A percentile compares a stretch with the other conserved stretches of the same genome.
Conservation (phyloP, 2,329 filamentous ascomycete species). For the Amylocarpus encephaloides region DNA sequence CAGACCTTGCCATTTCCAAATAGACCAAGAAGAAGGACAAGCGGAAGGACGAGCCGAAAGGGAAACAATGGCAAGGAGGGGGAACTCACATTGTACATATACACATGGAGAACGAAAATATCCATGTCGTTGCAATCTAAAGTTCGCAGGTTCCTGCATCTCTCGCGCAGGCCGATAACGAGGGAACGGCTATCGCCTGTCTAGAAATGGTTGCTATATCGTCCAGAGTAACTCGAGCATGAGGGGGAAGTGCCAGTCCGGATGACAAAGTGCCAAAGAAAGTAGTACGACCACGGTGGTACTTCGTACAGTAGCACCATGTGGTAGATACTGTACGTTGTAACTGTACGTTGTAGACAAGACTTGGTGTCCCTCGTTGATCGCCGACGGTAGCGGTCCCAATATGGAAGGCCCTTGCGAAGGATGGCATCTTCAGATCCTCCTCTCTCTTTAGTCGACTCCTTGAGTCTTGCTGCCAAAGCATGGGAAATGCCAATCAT, state of each 20-base stretch:
- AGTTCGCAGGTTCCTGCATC: not conserved
- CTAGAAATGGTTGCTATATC: conserved; percentile 1
- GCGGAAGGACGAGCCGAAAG: too few relatives aligned
- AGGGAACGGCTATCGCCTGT: not conserved
- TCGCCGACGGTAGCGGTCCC: not conserved
- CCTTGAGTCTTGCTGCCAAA: too few relatives aligned
- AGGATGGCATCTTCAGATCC: not conserved
- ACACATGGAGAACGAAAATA: not conserved
- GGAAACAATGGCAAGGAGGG: not conserved
- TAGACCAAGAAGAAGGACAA: not conserved
- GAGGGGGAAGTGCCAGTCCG: not conserved
- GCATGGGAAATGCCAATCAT: not conserved
- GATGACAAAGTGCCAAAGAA: not conserved
- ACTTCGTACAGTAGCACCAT: not conserved
- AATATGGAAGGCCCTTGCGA: conserved; percentile 5
- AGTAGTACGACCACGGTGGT: not conserved
- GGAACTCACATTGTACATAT: conserved; percentile 1
- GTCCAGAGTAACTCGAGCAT: not conserved
- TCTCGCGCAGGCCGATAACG: not conserved
- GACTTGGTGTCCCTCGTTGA: too few relatives aligned
- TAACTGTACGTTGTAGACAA: not conserved
- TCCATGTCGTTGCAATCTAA: conserved; percentile 1
- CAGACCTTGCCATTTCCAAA: not conserved
- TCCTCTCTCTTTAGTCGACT: too few relatives aligned
- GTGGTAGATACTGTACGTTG: not conserved